Conservation (phyloP, 106 monocot species). For the Platanthera zijinensis region DNA sequence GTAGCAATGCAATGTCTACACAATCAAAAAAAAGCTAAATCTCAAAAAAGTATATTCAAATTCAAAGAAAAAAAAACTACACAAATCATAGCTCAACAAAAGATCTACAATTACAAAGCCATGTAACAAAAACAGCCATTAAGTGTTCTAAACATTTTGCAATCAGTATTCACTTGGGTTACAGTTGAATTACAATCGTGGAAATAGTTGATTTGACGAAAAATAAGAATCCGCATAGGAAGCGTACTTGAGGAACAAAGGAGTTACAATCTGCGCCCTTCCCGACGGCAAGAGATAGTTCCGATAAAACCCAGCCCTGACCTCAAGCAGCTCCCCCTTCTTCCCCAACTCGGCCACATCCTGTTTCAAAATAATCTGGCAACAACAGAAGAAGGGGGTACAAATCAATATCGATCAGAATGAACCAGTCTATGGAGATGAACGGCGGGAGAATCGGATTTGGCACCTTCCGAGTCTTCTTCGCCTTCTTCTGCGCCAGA, state of each 20-base stretch:
- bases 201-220: not conserved
- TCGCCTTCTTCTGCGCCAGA: slow-evolving; percentile 74
- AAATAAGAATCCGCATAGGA: not conserved
- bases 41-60: no score
- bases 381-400: not conserved
- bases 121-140: no score
- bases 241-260: slow-evolving; percentile 72
- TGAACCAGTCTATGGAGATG: not conserved
- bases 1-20: no score
- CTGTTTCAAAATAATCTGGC: slow-evolving; percentile 82
- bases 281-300: slow-evolving; percentile 79
- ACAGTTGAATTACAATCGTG: not conserved
- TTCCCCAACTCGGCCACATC: slow-evolving; percentile 73
- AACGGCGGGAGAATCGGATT: no score
- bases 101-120: no score
- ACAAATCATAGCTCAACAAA: no score
- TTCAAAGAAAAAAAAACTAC: no score
- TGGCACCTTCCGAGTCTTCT: slow-evolving; percentile 58
- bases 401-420: not conserved
- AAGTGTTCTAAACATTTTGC: no score
- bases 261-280: slow-evolving; percentile 73
- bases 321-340: slow-evolving; percentile 71
- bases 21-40: no score
- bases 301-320: slow-evolving; percentile 83
- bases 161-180: no score